A percentile compares a stretch with the other conserved stretches of the same genome.
phyloP scores from a whole-genome alignment of 2,329 filamentous ascomycete species.

The Atkinsonella texensis region DNA sequence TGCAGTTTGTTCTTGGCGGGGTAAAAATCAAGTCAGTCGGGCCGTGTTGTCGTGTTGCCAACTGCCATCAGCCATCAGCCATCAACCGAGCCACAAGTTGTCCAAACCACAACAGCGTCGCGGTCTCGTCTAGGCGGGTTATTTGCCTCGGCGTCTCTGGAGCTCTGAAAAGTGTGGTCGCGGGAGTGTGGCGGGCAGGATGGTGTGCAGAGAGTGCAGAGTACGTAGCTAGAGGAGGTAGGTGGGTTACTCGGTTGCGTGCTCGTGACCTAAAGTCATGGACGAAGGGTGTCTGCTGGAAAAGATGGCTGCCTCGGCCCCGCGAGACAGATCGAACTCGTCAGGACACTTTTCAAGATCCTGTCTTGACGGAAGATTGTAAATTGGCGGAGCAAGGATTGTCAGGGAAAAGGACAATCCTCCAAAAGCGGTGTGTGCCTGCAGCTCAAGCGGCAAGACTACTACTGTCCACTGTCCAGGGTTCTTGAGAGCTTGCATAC shows the following conservation, averaged over 20 bases:
- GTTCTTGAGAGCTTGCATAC: background rate
- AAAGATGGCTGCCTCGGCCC: background rate
- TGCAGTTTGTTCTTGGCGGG: too few relatives aligned
- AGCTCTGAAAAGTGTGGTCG: background rate
- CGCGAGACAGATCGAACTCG: background rate
- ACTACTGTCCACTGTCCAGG: background rate
- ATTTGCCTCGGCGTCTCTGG: background rate
- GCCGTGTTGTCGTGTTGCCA: too few relatives aligned
- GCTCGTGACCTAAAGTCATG: slow-evolving; percentile 4
- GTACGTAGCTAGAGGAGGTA: too few relatives aligned
- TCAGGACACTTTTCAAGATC: background rate
- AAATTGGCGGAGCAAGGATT: background rate
- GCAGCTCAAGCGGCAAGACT: background rate
- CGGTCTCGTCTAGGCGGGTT: background rate
- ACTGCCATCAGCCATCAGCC: background rate
- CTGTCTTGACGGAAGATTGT: background rate
- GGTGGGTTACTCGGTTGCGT: background rate
- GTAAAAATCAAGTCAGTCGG: too few relatives aligned
- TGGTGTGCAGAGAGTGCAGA: background rate
- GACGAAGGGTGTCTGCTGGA: background rate
- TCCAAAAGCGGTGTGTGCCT: slow-evolving; percentile 1
- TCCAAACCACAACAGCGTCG: background rate
- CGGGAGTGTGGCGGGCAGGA: background rate
- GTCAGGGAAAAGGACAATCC: background rate
- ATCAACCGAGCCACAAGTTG: background rate